Evolutionary conservation across 768 basidiomycete species (phyloP), one percentile per base, ranked within the genome.

Genomic region (Termitomyces sp.): DNA sequence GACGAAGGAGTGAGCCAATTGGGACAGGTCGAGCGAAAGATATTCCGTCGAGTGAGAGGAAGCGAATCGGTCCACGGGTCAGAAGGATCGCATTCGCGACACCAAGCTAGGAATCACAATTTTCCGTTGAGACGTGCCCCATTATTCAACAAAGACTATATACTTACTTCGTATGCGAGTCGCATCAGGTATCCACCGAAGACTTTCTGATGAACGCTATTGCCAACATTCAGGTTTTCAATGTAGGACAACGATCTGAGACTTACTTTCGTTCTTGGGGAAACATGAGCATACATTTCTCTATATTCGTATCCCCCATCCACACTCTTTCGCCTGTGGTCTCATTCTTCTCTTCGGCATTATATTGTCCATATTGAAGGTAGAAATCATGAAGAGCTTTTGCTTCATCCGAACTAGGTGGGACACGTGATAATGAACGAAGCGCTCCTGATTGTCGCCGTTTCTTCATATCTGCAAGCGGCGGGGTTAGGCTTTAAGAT

Each of bases 181-280:
- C 90, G 68, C 79, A 83, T 83, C 45, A 83, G 65, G 59, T 81
- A 81, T 65, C 90, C 90, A 69, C 90, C 90, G 64, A 93, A 94
- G 14, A 93, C 77, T 68, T 93, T 93, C 57, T 87, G 86, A 67
- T 93, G 91, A 4, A 93, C 79, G 62, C 88, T 90, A 50, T 59
- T 43, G 6, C n/a, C 16, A 27, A 58, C 44, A 18, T 49, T 54
- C 50, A 27, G 37, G 24, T 18, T 53, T 34, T 49, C n/a, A 30
- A 27, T n/a, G 18, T 34, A 27, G n/a, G n/a, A 43, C 16, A 57
- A 18, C 4, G 10, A 20, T 20, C n/a, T 9, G 14, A 3, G 5
- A 73, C 85, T 66, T 58, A 89, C 88, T 92, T 93, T 65, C 89
- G 80, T 67, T 91, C 89, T 72, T 92, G 91, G 0, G 90, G 91